These are phyloP conservation scores for Suhomyces sp. DNA, from an alignment of 805 yeast genomes.

Conservation along the genomic window DNA sequence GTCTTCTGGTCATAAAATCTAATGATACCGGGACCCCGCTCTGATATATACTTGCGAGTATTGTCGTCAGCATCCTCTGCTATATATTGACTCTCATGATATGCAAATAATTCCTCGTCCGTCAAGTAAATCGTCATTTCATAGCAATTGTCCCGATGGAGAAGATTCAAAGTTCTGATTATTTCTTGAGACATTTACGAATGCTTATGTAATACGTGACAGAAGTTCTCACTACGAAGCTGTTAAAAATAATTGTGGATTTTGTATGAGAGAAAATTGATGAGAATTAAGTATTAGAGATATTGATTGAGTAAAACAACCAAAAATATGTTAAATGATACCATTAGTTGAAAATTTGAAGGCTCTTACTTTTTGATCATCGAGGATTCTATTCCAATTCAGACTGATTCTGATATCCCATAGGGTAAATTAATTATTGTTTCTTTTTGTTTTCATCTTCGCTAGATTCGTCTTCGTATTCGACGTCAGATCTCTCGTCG, in stretches of 20 bases:
- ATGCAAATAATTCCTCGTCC: background rate
- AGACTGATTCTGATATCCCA: background rate
- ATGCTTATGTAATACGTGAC: background rate
- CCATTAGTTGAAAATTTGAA: background rate
- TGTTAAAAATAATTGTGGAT: background rate
- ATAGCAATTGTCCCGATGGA: background rate
- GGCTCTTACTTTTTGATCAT: background rate
- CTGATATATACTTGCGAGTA: background rate
- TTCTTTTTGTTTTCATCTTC: conserved; percentile 22
- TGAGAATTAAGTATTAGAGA: background rate
- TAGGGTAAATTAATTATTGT: conserved; percentile 5
- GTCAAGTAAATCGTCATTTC: background rate
- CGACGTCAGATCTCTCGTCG: conserved; percentile 89
- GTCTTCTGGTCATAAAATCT: background rate
- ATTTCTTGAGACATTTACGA: background rate
- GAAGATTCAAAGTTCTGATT: background rate
- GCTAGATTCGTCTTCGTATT: conserved; percentile 43
- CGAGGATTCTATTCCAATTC: background rate
- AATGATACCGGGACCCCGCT: background rate
- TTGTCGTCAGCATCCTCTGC: background rate
- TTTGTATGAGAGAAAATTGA: background rate
- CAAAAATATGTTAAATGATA: background rate
- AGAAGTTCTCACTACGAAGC: background rate
- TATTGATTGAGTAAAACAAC: background rate
- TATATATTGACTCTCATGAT: background rate